Evolutionary conservation across 148 eudicot species (phyloP).

Genomic region (Arctostaphylos glauca): DNA sequence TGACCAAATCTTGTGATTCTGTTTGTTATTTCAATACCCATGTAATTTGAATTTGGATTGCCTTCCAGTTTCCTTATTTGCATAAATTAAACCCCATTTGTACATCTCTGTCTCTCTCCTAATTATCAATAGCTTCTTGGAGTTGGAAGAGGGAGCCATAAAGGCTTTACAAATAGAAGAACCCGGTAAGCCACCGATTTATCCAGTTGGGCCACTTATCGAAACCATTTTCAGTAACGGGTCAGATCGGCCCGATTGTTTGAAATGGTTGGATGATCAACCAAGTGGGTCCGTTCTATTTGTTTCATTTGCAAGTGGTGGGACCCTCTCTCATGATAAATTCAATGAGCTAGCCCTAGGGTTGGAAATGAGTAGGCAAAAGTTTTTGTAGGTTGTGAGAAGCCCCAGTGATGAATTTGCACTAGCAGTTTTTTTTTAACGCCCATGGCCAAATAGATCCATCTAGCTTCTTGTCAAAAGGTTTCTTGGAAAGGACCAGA

Average conservation of each 20-base stretch:
- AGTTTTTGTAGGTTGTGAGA: slow-evolving; percentile 52
- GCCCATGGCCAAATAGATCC: slow-evolving; percentile 17
- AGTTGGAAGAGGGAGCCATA: too few species aligned
- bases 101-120: too few species aligned
- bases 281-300: slow-evolving; percentile 47
- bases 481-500: slow-evolving; percentile 32
- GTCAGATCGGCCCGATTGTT: slow-evolving; percentile 9
- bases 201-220: too few species aligned
- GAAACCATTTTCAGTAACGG: too few species aligned
- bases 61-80: too few species aligned
- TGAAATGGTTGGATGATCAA: slow-evolving; percentile 49
- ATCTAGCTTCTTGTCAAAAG: slow-evolving; percentile 29
- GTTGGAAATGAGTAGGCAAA: slow-evolving; percentile 40
- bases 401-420: slow-evolving; percentile 30
- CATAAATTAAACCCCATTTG: too few species aligned
- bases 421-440: slow-evolving; percentile 19
- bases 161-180: too few species aligned
- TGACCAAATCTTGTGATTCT: too few species aligned
- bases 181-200: too few species aligned
- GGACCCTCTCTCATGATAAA: slow-evolving; percentile 38
- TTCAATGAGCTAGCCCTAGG: slow-evolving; percentile 49
- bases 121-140: too few species aligned
- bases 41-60: too few species aligned
- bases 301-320: slow-evolving; percentile 52
- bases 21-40: too few species aligned